These are phyloP conservation scores for Rutstroemia sp. DNA, from an alignment of 2,329 filamentous ascomycete species.

Conservation along the genomic window DNA sequence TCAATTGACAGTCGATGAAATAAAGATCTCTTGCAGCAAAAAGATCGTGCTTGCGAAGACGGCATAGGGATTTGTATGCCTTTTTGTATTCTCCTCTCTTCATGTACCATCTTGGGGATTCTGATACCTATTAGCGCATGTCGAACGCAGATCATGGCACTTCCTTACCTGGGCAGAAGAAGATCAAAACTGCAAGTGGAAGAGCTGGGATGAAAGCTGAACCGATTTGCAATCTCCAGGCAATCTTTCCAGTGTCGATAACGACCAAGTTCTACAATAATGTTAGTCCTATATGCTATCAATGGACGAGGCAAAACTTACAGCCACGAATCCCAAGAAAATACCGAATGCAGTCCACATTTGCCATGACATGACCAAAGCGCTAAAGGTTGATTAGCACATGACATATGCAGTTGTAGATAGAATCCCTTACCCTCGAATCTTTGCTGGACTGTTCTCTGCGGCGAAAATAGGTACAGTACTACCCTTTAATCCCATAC, in stretches of 20 bases:
- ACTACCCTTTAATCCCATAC: slow-evolving; percentile 50
- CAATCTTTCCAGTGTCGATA: slow-evolving; percentile 45
- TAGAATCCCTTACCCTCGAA: slow-evolving; percentile 32
- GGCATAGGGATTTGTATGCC: slow-evolving; percentile 50
- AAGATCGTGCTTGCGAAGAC: slow-evolving; percentile 49
- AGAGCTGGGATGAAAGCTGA: slow-evolving; percentile 56
- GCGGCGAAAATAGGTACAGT: slow-evolving; percentile 44
- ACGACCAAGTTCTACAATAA: slow-evolving; percentile 33
- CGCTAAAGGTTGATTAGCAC: slow-evolving; percentile 25
- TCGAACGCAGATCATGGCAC: background rate
- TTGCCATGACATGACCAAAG: slow-evolving; percentile 80
- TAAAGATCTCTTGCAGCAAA: slow-evolving; percentile 57
- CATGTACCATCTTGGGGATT: slow-evolving; percentile 47
- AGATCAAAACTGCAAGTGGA: slow-evolving; percentile 52
- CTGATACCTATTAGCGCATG: slow-evolving; percentile 20
- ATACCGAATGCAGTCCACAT: slow-evolving; percentile 60
- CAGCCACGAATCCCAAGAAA: slow-evolving; percentile 36
- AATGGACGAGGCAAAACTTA: background rate
- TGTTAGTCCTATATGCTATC: background rate
- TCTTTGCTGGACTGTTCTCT: slow-evolving; percentile 44
- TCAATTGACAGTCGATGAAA: slow-evolving; percentile 48
- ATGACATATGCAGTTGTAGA: background rate
- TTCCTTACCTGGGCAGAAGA: slow-evolving; percentile 44
- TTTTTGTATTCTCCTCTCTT: slow-evolving; percentile 35
- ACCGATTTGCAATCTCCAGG: slow-evolving; percentile 57